phyloP scores from a whole-genome alignment of 352 stramenopile genomes.

The Phytophthora cactorum region DNA sequence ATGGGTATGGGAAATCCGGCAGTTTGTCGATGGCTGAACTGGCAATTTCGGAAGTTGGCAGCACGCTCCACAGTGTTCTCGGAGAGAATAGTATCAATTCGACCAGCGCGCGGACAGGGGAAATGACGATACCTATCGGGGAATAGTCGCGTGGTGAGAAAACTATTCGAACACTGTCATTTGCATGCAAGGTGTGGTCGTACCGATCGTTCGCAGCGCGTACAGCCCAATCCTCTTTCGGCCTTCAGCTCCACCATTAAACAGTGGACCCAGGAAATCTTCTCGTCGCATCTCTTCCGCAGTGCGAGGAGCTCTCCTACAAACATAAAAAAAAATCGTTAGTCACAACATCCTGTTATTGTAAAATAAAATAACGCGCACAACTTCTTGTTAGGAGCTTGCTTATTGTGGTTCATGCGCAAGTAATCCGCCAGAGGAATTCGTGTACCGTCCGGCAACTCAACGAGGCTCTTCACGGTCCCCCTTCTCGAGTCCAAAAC shows the following conservation, averaged over 20 bases:
- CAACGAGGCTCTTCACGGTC: slow-evolving; percentile 54
- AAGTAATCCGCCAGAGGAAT: slow-evolving; percentile 71
- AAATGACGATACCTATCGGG: slow-evolving; percentile 54
- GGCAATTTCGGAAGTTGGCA: slow-evolving; percentile 36
- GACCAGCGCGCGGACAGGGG: slow-evolving; percentile 54
- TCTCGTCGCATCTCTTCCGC: slow-evolving; percentile 62
- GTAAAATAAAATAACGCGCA: slow-evolving; percentile 28
- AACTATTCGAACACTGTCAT: background rate
- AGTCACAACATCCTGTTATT: background rate
- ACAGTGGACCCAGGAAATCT: slow-evolving; percentile 69
- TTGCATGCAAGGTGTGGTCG: background rate
- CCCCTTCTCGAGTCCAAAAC: slow-evolving; percentile 42
- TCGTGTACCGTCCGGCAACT: slow-evolving; percentile 64
- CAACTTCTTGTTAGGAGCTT: slow-evolving; percentile 57
- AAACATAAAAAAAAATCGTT: slow-evolving; percentile 1
- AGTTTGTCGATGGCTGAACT: slow-evolving; percentile 44
- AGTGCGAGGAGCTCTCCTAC: slow-evolving; percentile 45
- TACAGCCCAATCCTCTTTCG: slow-evolving; percentile 68
- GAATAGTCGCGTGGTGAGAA: background rate
- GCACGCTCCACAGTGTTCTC: slow-evolving; percentile 47
- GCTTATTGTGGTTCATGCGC: slow-evolving; percentile 48
- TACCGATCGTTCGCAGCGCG: slow-evolving; percentile 58
- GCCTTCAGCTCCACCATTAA: slow-evolving; percentile 57
- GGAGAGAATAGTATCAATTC: slow-evolving; percentile 64
- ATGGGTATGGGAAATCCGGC: slow-evolving; percentile 33